These are phyloP conservation scores for Syzygium malaccense DNA, from an alignment of 441 rosid species.

Conservation along the genomic window DNA sequence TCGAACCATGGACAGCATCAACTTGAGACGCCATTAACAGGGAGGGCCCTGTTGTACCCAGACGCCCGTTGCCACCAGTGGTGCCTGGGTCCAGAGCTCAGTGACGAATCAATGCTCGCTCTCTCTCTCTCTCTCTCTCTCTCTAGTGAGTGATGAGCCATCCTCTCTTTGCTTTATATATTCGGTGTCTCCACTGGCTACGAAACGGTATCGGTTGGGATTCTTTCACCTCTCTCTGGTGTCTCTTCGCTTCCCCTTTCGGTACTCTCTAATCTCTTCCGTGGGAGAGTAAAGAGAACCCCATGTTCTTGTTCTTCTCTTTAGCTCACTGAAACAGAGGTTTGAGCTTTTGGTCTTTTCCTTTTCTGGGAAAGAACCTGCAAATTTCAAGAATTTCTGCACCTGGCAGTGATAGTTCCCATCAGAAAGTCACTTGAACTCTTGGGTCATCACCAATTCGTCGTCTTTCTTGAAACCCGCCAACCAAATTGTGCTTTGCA, in stretches of 20 bases:
- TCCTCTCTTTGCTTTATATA: background rate
- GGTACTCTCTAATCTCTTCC: background rate
- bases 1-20: background rate
- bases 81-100: background rate
- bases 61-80: background rate
- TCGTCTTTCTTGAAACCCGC: background rate
- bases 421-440: background rate
- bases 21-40: background rate
- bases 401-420: background rate
- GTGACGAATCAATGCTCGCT: background rate
- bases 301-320: background rate
- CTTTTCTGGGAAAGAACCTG: background rate
- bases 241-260: background rate
- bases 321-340: background rate
- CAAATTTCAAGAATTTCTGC: background rate
- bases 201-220: background rate
- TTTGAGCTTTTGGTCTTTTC: background rate
- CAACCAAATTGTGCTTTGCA: background rate
- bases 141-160: background rate
- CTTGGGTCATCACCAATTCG: background rate
- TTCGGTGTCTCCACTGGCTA: background rate
- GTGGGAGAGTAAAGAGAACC: background rate
- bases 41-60: background rate
- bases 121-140: background rate
- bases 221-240: background rate